Evolutionary conservation across 805 yeast species (phyloP), one percentile per base, ranked within the genome.

Genomic region (Phaffomyces antillensis): DNA sequence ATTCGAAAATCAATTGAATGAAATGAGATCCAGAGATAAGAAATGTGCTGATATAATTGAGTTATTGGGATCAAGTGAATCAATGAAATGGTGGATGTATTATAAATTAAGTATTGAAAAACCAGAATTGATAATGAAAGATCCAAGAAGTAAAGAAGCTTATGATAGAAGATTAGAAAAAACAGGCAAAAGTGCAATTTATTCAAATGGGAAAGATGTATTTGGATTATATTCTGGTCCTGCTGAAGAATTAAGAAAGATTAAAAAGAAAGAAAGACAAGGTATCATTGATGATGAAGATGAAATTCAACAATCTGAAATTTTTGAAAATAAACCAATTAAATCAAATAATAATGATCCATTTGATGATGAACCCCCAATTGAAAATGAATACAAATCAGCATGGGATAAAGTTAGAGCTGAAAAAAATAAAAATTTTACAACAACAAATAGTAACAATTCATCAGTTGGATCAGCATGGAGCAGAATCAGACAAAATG

Each of bases 41-140:
- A 63, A 39, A 56, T 70, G 65, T 37, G 67, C 53, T n/a, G 49
- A 53, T 12, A 55, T 55, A 5, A 56, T 60, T 3, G 46, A 55
- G 13, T 44, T 66, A 20, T 46, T 70, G 17, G 56, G 58, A 26
- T 60, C 62, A 11, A 63, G 61, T 0, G 61, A 64, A 37, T 58
- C 71, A 6, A 54, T 68, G 2, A 63, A 58, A 55, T 76, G 80
- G 79, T 64, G 73, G 36, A 54, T 70, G 23, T 83, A 83, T 58
- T 82, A 75, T 58, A 64, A 68, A 40, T 60, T 68, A 47, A 72
- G 85, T 0, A 65, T 70, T 34, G 67, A 67, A 16, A 75, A 81
- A 52, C 79, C 82, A 0, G 69, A 67, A 18, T 68, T 68, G 40
- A 66, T 75, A 34, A 61, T 82, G 51, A 74, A 73, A 44, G 83